Evolutionary conservation across 306 rosid genomes (phyloP).

Genomic region (Dicorynia guianensis): DNA sequence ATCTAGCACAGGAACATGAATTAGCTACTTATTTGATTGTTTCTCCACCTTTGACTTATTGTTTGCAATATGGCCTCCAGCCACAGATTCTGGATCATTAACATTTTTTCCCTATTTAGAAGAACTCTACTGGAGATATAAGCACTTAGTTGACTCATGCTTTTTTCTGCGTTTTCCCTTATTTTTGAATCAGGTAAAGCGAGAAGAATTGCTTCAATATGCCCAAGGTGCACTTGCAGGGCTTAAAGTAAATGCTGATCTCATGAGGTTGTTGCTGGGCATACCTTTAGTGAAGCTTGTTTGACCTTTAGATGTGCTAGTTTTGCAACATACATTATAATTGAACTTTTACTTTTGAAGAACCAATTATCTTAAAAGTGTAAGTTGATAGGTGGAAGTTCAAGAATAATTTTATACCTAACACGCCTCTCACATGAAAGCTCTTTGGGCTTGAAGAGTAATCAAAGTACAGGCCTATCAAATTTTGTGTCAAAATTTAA

Average conservation of each 20-base stretch:
- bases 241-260: slow-evolving; percentile 80
- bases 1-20: too few species aligned
- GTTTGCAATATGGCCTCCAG: slow-evolving; percentile 17
- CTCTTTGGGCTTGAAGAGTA: too few species aligned
- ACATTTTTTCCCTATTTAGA: slow-evolving; percentile 22
- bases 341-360: background rate
- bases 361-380: too few species aligned
- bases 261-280: slow-evolving; percentile 70
- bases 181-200: slow-evolving; percentile 62
- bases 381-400: too few species aligned
- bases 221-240: slow-evolving; percentile 84
- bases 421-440: too few species aligned
- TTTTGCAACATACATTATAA: slow-evolving; percentile 24
- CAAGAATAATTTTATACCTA: too few species aligned
- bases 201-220: slow-evolving; percentile 89
- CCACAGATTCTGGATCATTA: background rate
- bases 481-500: too few species aligned
- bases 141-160: slow-evolving; percentile 21
- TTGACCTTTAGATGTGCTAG: slow-evolving; percentile 25
- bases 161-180: slow-evolving; percentile 26
- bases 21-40: too few species aligned
- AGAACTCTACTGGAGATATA: slow-evolving; percentile 16
- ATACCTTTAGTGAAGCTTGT: slow-evolving; percentile 33
- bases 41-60: slow-evolving; percentile 18
- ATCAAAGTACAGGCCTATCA: too few species aligned